Evolutionary conservation across 108 stramenopile genomes (phyloP).

Genomic region (Licmophora abbreviata): DNA sequence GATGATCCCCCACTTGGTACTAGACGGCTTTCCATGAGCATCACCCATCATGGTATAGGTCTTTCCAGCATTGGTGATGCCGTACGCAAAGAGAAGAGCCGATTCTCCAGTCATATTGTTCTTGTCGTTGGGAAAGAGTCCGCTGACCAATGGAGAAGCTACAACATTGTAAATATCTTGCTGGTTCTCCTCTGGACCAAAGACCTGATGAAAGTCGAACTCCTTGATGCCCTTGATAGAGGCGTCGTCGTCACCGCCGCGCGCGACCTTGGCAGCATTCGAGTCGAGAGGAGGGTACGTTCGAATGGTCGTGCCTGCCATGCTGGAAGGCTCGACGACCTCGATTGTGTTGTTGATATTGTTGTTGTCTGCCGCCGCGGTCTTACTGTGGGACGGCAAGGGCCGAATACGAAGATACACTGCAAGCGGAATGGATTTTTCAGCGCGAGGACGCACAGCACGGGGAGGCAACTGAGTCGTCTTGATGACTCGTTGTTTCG

Average conservation of each 20-base stretch:
- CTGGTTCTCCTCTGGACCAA: slow-evolving; percentile 51
- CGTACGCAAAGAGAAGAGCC: slow-evolving; percentile 92
- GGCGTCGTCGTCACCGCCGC: slow-evolving; percentile 9
- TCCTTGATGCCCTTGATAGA: slow-evolving; percentile 62
- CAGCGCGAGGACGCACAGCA: neutral
- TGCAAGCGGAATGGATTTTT: slow-evolving; percentile 13
- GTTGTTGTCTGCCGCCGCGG: slow-evolving; percentile 1
- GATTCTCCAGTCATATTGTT: slow-evolving; percentile 33
- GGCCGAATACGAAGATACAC: slow-evolving; percentile 70
- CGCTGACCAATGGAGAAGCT: slow-evolving; percentile 61
- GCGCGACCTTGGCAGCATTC: slow-evolving; percentile 49
- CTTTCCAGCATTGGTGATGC: slow-evolving; percentile 98
- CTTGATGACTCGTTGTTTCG: neutral
- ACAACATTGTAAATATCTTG: slow-evolving; percentile 45
- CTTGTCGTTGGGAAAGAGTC: slow-evolving; percentile 31
- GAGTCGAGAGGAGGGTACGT: slow-evolving; percentile 66
- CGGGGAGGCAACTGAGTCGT: neutral
- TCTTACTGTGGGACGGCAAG: too few species aligned
- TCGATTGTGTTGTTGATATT: slow-evolving; percentile 41
- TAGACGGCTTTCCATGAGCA: too few species aligned
- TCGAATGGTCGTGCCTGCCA: slow-evolving; percentile 35
- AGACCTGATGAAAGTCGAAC: slow-evolving; percentile 63
- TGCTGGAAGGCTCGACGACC: slow-evolving; percentile 16
- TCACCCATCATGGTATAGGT: slow-evolving; percentile 94
- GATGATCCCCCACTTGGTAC: slow-evolving; percentile 67